phyloP scores from a whole-genome alignment of 805 yeast species.

The Pichia paraexigua region DNA sequence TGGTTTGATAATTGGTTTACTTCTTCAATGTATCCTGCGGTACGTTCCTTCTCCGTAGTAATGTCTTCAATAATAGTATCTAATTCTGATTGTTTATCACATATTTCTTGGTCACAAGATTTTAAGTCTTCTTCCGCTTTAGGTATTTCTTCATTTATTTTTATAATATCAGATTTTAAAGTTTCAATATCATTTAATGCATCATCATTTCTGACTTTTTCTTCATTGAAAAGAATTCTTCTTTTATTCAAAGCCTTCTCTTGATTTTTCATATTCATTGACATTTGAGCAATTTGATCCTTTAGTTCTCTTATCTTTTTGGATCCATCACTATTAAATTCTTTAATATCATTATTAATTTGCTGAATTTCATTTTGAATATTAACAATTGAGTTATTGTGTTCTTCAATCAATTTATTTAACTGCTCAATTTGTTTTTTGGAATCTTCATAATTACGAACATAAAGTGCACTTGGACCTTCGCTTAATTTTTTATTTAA shows the following conservation, averaged over 20 bases:
- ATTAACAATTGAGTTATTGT: slow-evolving; percentile 32
- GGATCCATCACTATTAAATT: slow-evolving; percentile 73
- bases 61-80: slow-evolving; percentile 28
- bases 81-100: slow-evolving; percentile 21
- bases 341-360: slow-evolving; percentile 72
- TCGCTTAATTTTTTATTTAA: slow-evolving; percentile 47
- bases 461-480: slow-evolving; percentile 49
- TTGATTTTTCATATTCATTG: slow-evolving; percentile 26
- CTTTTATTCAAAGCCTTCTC: slow-evolving; percentile 37
- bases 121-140: slow-evolving; percentile 28
- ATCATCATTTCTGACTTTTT: slow-evolving; percentile 68
- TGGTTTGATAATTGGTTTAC: slow-evolving; percentile 46
- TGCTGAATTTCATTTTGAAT: slow-evolving; percentile 38
- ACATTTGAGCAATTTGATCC: slow-evolving; percentile 39
- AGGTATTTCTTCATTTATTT: slow-evolving; percentile 27
- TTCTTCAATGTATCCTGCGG: slow-evolving; percentile 71
- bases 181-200: slow-evolving; percentile 45
- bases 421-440: slow-evolving; percentile 31
- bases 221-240: slow-evolving; percentile 50
- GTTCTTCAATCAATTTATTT: slow-evolving; percentile 35
- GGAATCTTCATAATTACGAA: slow-evolving; percentile 30
- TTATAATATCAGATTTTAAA: slow-evolving; percentile 35
- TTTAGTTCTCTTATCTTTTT: slow-evolving; percentile 64
- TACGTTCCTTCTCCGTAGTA: slow-evolving; percentile 48
- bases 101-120: slow-evolving; percentile 22